phyloP scores from a whole-genome alignment of 106 monocot species.

The Apostasia ramifera region DNA sequence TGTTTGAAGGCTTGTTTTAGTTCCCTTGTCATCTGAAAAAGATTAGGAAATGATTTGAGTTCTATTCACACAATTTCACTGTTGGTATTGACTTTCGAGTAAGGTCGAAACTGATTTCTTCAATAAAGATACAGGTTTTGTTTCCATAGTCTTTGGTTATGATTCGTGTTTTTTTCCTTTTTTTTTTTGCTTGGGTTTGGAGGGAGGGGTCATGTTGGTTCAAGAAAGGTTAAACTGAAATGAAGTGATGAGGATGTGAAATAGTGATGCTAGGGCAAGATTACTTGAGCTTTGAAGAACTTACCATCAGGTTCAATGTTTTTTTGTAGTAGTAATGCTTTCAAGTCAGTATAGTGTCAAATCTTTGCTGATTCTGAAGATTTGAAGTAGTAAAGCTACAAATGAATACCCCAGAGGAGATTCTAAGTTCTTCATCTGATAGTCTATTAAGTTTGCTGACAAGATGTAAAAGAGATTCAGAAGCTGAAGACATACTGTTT shows the following conservation, averaged over 20 bases:
- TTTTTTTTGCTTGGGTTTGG: background rate
- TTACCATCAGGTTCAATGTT: no score
- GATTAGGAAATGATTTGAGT: background rate
- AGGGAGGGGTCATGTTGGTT: no score
- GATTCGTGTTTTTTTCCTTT: background rate
- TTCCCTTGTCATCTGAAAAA: background rate
- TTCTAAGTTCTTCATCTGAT: background rate
- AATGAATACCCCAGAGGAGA: no score
- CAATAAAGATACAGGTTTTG: background rate
- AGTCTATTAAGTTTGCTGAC: background rate
- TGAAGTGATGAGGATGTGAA: background rate
- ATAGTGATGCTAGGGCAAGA: no score
- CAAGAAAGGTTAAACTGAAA: background rate
- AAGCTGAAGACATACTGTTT: background rate
- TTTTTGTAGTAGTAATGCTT: background rate
- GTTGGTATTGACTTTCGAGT: background rate
- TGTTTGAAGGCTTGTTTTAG: background rate
- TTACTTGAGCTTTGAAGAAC: no score
- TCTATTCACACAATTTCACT: background rate
- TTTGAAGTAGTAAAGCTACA: background rate
- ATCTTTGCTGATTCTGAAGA: background rate
- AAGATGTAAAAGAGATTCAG: no score
- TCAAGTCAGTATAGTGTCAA: background rate
- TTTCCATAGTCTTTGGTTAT: background rate
- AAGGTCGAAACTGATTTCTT: background rate